A percentile compares a stretch with the other conserved stretches of the same genome.
Evolutionary conservation across 495 filamentous ascomycete genomes (phyloP).

Genomic region (Podospora didyma): DNA sequence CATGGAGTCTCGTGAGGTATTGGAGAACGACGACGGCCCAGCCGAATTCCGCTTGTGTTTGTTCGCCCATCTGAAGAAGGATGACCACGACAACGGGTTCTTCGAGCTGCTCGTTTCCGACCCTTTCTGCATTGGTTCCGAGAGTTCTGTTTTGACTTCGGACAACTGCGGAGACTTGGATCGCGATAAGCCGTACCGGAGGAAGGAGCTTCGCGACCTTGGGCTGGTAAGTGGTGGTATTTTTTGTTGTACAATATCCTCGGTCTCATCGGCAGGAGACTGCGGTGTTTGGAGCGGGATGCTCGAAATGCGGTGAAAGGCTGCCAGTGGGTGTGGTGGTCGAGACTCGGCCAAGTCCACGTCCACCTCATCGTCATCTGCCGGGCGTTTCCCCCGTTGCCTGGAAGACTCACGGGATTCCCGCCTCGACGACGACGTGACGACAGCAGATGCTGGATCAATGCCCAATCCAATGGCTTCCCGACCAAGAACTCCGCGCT

Average conservation of each 20-base stretch:
- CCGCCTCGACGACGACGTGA: slow-evolving; percentile 44
- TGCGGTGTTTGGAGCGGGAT: slow-evolving; percentile 12
- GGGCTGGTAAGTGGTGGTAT: slow-evolving; percentile 15
- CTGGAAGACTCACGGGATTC: slow-evolving; percentile 17
- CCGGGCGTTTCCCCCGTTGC: slow-evolving; percentile 17
- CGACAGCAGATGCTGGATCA: slow-evolving; percentile 38
- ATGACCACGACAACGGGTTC: slow-evolving; percentile 52
- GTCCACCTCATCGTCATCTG: slow-evolving; percentile 9
- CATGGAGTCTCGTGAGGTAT: slow-evolving; percentile 80
- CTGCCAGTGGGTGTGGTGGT: slow-evolving; percentile 16
- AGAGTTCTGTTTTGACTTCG: slow-evolving; percentile 30
- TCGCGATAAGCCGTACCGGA: slow-evolving; percentile 33
- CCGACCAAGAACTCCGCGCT: slow-evolving; percentile 51
- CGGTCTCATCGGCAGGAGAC: slow-evolving; percentile 1
- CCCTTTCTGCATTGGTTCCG: slow-evolving; percentile 26
- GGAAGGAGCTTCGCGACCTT: slow-evolving; percentile 27
- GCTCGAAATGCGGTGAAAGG: slow-evolving; percentile 38
- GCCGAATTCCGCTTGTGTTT: slow-evolving; percentile 57
- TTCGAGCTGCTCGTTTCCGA: slow-evolving; percentile 43
- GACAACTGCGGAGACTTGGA: slow-evolving; percentile 36
- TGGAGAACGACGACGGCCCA: slow-evolving; percentile 65
- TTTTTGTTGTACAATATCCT: neutral
- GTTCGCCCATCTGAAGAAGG: slow-evolving; percentile 67
- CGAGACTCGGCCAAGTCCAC: slow-evolving; percentile 9
- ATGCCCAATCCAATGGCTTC: slow-evolving; percentile 43